Percentiles rank a stretch among this genome's conserved stretches.
Conservation (phyloP, 1,139 yeast genomes). For the Hyphopichia wangnamkhiaoensis region DNA sequence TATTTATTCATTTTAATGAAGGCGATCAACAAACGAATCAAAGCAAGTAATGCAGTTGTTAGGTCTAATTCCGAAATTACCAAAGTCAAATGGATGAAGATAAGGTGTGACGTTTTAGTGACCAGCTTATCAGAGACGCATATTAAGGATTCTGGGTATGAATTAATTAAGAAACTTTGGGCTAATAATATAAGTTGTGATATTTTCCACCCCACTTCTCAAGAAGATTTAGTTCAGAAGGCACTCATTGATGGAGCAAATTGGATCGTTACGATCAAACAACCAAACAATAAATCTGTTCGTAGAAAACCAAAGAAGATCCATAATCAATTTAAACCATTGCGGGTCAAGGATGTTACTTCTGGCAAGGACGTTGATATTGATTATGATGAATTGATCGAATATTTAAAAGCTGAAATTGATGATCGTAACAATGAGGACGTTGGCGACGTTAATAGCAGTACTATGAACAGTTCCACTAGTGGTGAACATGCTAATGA, state of each 20-base stretch:
- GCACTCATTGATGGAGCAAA: conserved; percentile 72
- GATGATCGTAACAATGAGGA: conserved; percentile 20
- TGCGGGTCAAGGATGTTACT: conserved; percentile 65
- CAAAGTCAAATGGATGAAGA: conserved; percentile 28
- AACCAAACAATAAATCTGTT: conserved; percentile 32
- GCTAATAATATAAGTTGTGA: conserved; percentile 70
- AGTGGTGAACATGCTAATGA: conserved; percentile 17
- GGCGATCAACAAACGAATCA: conserved; percentile 23
- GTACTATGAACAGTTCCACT: neutral
- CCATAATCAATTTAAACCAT: conserved; percentile 57
- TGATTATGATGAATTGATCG: conserved; percentile 62
- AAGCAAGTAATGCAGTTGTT: conserved; percentile 28
- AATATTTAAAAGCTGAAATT: conserved; percentile 49
- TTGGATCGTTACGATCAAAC: conserved; percentile 76
- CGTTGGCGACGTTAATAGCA: conserved; percentile 9
- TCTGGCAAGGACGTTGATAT: conserved; percentile 68
- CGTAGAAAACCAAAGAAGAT: conserved; percentile 39
- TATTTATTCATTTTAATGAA: conserved; percentile 45
- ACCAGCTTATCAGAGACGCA: conserved; percentile 60
- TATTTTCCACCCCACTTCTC: conserved; percentile 50
- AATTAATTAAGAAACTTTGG: conserved; percentile 69
- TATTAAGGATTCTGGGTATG: conserved; percentile 61
- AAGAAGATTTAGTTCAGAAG: conserved; percentile 66
- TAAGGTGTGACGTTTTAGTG: conserved; percentile 78
- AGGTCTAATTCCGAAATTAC: conserved; percentile 41